Evolutionary conservation across 2,329 filamentous ascomycete genomes (phyloP).

Genomic region (Septoria linicola): DNA sequence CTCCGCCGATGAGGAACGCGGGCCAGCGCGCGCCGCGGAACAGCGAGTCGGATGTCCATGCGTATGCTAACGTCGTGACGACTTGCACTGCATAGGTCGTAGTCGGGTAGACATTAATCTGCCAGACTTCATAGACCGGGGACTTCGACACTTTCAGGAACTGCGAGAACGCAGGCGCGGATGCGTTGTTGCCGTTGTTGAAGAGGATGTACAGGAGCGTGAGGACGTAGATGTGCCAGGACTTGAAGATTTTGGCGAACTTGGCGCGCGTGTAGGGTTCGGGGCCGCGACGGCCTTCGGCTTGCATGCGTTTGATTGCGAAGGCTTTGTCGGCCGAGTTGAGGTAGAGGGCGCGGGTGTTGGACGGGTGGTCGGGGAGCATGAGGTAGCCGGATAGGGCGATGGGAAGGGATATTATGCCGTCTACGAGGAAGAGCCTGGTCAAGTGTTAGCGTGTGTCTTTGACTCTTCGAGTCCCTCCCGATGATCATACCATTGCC

Average conservation of each 20-base stretch:
- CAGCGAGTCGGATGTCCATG: conserved; percentile 64
- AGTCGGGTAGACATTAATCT: conserved; percentile 59
- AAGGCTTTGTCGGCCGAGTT: conserved; percentile 43
- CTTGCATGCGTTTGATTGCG: conserved; percentile 50
- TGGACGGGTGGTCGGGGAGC: conserved; percentile 53
- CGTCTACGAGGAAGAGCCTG: conserved; percentile 50
- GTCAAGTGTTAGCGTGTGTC: no score
- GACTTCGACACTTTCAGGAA: conserved; percentile 45
- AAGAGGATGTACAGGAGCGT: conserved; percentile 60
- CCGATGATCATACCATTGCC: conserved; percentile 57
- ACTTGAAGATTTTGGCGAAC: conserved; percentile 55
- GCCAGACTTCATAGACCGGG: conserved; percentile 48
- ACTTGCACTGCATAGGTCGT: conserved; percentile 54
- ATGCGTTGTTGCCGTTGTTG: conserved; percentile 57
- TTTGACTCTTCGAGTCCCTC: no score
- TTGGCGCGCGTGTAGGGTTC: conserved; percentile 52
- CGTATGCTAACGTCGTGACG: conserved; percentile 61
- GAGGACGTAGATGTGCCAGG: conserved; percentile 64
- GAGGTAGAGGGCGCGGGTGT: conserved; percentile 50
- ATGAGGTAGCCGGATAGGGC: conserved; percentile 51
- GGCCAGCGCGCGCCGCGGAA: conserved; percentile 63
- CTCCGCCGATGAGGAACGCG: conserved; percentile 58
- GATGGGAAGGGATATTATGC: conserved; percentile 54
- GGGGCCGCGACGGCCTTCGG: conserved; percentile 49
- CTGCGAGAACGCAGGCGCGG: conserved; percentile 58